phyloP scores from a whole-genome alignment of 2,329 filamentous ascomycete species.

The Didymella arachidicola region DNA sequence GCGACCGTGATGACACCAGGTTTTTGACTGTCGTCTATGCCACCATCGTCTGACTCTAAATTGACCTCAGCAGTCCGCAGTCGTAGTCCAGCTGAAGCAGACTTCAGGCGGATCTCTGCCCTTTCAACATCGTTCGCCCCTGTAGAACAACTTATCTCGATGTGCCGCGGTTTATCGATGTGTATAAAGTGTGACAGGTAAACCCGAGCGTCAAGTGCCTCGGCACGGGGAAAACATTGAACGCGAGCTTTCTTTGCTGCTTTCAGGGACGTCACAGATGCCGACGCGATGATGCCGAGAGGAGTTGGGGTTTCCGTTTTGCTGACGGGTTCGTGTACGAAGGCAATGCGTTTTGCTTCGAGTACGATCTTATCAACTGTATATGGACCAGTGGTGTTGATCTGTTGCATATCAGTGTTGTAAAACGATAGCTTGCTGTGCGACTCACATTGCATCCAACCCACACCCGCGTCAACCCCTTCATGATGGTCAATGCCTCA shows the following conservation, averaged over 20 bases:
- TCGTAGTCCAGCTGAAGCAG: slow-evolving; percentile 67
- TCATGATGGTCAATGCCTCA: slow-evolving; percentile 58
- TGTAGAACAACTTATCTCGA: slow-evolving; percentile 76
- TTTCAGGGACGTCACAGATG: slow-evolving; percentile 44
- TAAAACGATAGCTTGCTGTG: not conserved
- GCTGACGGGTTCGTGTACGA: slow-evolving; percentile 70
- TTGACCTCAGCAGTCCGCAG: slow-evolving; percentile 62
- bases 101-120: slow-evolving; percentile 61
- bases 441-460: slow-evolving; percentile 56
- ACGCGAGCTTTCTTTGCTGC: slow-evolving; percentile 63
- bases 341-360: slow-evolving; percentile 66
- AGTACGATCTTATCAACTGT: slow-evolving; percentile 76
- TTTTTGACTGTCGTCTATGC: slow-evolving; percentile 54
- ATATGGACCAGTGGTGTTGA: slow-evolving; percentile 75
- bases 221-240: slow-evolving; percentile 74
- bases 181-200: slow-evolving; percentile 74
- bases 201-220: slow-evolving; percentile 73
- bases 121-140: slow-evolving; percentile 73
- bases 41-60: slow-evolving; percentile 53
- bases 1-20: slow-evolving; percentile 58
- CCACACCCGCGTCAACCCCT: slow-evolving; percentile 62
- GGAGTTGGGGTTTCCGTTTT: slow-evolving; percentile 58
- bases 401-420: slow-evolving; percentile 55
- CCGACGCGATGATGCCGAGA: slow-evolving; percentile 57
- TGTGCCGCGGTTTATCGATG: slow-evolving; percentile 77